phyloP scores from a whole-genome alignment of 805 yeast species.

The Ogataea salicorniae region DNA sequence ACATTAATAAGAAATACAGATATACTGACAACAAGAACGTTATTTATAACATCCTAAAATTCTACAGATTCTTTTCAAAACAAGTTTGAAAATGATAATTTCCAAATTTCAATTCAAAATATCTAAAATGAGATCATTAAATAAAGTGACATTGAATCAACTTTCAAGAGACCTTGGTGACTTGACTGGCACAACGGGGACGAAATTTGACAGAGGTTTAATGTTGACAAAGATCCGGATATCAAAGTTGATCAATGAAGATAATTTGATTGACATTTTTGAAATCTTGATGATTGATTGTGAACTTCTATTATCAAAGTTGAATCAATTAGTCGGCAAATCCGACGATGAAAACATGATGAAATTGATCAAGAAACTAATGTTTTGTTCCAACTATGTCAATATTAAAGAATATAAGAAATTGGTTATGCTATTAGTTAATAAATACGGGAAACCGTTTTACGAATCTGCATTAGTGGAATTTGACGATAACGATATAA shows the following conservation, averaged over 20 bases:
- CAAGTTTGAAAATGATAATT: conserved; percentile 23
- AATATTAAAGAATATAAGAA: conserved; percentile 22
- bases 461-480: conserved; percentile 16
- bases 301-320: conserved; percentile 19
- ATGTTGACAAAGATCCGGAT: conserved; percentile 16
- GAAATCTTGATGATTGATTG: conserved; percentile 21
- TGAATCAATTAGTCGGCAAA: conserved; percentile 9
- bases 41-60: no score
- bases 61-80: conserved; percentile 17
- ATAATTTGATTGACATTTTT: conserved; percentile 20
- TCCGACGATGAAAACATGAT: conserved; percentile 15
- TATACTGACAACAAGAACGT: neutral
- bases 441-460: conserved; percentile 20
- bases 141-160: conserved; percentile 17
- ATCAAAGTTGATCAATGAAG: conserved; percentile 21
- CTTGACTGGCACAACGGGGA: neutral
- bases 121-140: conserved; percentile 22
- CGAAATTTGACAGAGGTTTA: conserved; percentile 21
- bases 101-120: conserved; percentile 24
- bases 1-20: neutral
- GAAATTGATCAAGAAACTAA: conserved; percentile 13
- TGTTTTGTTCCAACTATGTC: conserved; percentile 17
- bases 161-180: conserved; percentile 19
- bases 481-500: conserved; percentile 13
- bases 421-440: conserved; percentile 16